Conservation (phyloP, 805 yeast species). For the Wickerhamiella lipophila region DNA sequence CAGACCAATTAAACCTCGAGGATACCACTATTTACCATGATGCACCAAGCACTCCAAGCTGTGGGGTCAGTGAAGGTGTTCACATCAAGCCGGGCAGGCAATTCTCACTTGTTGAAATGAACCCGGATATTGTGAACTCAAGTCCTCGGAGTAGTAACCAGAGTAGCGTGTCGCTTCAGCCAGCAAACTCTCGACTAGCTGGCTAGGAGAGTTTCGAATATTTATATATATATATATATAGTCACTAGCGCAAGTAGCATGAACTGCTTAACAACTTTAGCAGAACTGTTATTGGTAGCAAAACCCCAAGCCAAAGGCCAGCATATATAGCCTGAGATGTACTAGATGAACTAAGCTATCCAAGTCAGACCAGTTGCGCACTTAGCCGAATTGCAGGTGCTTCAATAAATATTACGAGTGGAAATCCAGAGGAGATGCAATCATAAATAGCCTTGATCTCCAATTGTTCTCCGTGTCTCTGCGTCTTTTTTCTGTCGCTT, state of each 20-base stretch:
- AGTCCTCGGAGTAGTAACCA: conserved; percentile 7
- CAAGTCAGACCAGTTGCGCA: no score
- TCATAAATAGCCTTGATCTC: neutral
- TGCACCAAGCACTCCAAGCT: neutral
- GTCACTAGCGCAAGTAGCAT: no score
- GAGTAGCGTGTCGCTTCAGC: neutral
- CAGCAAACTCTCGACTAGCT: neutral
- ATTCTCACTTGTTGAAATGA: conserved; percentile 6
- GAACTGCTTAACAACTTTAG: no score
- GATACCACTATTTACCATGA: conserved; percentile 3
- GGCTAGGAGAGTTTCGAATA: neutral
- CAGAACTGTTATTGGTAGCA: no score
- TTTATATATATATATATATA: no score
- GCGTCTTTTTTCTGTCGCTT: neutral
- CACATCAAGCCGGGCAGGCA: conserved; percentile 4
- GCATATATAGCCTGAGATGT: no score
- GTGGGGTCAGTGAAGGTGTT: neutral
- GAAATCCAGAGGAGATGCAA: no score
- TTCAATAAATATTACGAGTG: no score
- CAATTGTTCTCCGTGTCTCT: neutral
- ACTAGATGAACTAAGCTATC: no score
- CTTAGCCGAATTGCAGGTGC: no score
- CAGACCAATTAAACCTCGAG: neutral
- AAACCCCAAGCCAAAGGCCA: no score
- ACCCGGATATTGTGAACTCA: conserved; percentile 7